Base-by-base conservation (phyloP, 2,329 filamentous ascomycete species). In the Fusarium coicis region DNA sequence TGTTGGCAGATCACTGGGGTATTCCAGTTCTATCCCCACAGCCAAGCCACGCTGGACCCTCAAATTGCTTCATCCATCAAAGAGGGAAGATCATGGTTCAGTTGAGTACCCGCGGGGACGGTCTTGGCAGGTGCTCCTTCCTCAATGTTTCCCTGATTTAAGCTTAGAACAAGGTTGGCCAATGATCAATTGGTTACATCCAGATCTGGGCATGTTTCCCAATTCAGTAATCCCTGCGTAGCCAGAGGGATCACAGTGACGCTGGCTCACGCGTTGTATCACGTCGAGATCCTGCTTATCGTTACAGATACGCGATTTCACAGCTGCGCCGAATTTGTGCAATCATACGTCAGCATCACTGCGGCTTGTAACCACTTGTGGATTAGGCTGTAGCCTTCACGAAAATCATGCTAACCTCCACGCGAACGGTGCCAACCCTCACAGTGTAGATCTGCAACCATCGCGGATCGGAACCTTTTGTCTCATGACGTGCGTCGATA, bases 91-190 rank as follows among this genome's bases (percentile, higher is more conserved):
- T 50, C 42, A 28, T 50, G 32, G 55, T 50, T 57, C 55, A 57
- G 40, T 46, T 57, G 54, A 57, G 3, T 50, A 36, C 42, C 40
- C 55, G 19, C 40, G 43, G 50, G 23, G 40, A 40, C 34, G 50
- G 2, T 36, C 55, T 37, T 50, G 55, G 55, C 23, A n/a, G 3
- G 46, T 37, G 36, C 34, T 26, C 49, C 12, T 61, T 56, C 39
- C 49, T 30, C 21, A 5, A 43, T 57, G 32, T 18, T 42, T 15
- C 23, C 52, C 30, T 21, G 21, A 18, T 30, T 57, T 62, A 62
- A 62, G 58, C 50, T 62, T 62, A 62, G 39, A 57, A 39, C 40
- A 57, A 44, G 46, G 58, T 23, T 57, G 32, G 14, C 58, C 50
- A 57, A 62, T 57, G 32, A 23, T 30, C 6, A 44, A 42, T 19